Conservation (phyloP, 75 land plant genomes). For the Cryptomeria japonica region DNA sequence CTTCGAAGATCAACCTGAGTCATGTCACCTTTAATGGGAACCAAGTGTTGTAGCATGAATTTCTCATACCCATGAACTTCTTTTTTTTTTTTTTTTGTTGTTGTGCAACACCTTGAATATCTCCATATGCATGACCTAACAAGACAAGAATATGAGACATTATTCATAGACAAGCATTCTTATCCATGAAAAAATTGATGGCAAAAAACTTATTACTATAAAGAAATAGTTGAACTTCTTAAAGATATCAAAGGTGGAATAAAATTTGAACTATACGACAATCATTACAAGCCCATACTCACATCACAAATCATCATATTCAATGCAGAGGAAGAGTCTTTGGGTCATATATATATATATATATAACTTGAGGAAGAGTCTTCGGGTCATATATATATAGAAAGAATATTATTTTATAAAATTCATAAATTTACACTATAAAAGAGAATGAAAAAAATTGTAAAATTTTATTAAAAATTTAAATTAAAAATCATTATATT, state of each 20-base stretch:
- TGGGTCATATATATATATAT: no score
- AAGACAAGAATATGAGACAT: background rate
- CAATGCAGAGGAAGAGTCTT: constrained; percentile 44
- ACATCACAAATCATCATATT: constrained; percentile 27
- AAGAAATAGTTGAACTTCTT: background rate
- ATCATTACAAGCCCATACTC: background rate
- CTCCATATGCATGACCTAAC: constrained; percentile 23
- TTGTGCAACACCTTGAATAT: constrained; percentile 29
- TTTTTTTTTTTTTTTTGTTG: no score
- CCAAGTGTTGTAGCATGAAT: constrained; percentile 22
- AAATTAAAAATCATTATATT: no score
- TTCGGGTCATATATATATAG: no score
- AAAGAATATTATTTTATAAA: no score
- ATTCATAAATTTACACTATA: no score
- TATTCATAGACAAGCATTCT: background rate
- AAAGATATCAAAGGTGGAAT: background rate
- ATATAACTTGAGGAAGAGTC: no score
- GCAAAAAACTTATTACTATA: background rate
- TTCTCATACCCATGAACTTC: constrained; percentile 20
- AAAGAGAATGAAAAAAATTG: no score
- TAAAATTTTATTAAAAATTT: no score
- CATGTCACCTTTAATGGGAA: constrained; percentile 34
- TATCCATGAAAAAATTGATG: background rate
- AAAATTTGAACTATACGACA: background rate
- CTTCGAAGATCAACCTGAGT: constrained; percentile 24